A percentile compares a stretch with the other conserved stretches of the same genome.
phyloP scores from a whole-genome alignment of 2,329 filamentous ascomycete genomes.

The Aspergillus nomiae region DNA sequence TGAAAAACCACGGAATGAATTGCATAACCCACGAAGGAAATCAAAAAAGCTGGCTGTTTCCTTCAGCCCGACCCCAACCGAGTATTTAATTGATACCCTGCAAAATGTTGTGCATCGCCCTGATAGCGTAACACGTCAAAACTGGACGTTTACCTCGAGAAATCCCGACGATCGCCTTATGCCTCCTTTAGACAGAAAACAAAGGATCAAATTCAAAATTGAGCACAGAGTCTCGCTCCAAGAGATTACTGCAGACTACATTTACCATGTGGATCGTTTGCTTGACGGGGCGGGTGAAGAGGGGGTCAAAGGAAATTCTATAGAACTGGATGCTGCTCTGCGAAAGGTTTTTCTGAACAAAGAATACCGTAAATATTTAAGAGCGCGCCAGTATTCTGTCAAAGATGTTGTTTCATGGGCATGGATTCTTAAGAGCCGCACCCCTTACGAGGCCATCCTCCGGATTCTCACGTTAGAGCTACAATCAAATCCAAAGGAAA shows the following conservation, averaged over 20 bases:
- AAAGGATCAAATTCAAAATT: constrained; percentile 12
- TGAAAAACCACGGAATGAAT: background rate
- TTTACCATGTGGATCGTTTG: constrained; percentile 36
- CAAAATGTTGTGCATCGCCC: constrained; percentile 23
- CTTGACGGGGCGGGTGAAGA: constrained; percentile 15
- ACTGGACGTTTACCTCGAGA: constrained; percentile 10
- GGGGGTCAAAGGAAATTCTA: background rate
- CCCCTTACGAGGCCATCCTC: constrained; percentile 36
- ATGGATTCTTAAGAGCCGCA: constrained; percentile 47
- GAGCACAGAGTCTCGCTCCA: constrained; percentile 30
- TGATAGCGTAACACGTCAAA: constrained; percentile 3
- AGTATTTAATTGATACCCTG: constrained; percentile 34
- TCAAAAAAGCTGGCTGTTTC: background rate
- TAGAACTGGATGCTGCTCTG: constrained; percentile 30
- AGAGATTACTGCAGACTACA: constrained; percentile 42
- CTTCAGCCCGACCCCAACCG: constrained; percentile 27
- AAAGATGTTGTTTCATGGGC: constrained; percentile 49
- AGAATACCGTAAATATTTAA: constrained; percentile 31
- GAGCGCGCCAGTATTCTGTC: constrained; percentile 34
- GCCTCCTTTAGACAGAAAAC: constrained; percentile 11
- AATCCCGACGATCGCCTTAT: constrained; percentile 10
- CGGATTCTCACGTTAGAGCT: constrained; percentile 38
- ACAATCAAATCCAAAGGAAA: constrained; percentile 15
- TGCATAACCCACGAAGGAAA: constrained; percentile 9
- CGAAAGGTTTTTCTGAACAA: constrained; percentile 34